Conservation (phyloP, 2,329 filamentous ascomycete genomes). For the Emmonsiellopsis sp. region DNA sequence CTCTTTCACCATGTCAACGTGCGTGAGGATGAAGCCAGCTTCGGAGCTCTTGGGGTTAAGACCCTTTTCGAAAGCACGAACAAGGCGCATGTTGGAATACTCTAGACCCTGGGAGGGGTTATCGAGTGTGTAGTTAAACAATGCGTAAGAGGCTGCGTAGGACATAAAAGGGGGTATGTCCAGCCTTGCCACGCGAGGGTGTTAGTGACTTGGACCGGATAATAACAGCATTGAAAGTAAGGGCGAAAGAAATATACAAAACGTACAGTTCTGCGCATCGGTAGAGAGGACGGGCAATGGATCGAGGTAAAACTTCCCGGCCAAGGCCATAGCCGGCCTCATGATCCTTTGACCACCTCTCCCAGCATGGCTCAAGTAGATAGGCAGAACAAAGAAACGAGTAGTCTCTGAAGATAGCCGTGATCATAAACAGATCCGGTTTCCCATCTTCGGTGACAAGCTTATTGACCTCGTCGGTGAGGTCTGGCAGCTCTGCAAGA, state of each 20-base stretch:
- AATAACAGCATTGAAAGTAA: conserved; percentile 10
- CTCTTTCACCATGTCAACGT: conserved; percentile 90
- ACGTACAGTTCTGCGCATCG: conserved; percentile 78
- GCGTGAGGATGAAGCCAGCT: conserved; percentile 90
- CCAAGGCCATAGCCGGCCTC: conserved; percentile 72
- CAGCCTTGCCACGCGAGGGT: conserved; percentile 30
- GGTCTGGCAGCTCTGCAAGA: conserved; percentile 63
- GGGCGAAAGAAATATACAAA: neutral
- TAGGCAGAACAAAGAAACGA: conserved; percentile 85
- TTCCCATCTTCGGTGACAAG: conserved; percentile 43
- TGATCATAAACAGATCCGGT: conserved; percentile 68
- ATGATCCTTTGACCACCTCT: conserved; percentile 49
- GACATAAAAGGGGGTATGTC: conserved; percentile 92
- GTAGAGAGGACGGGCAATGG: conserved; percentile 72
- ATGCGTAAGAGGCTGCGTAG: conserved; percentile 56
- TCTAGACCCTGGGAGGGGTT: conserved; percentile 45
- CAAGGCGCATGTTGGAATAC: conserved; percentile 63
- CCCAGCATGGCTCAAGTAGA: conserved; percentile 82
- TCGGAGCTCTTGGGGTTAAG: conserved; percentile 81
- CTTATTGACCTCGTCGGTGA: conserved; percentile 64
- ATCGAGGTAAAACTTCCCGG: conserved; percentile 60
- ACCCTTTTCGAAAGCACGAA: conserved; percentile 85
- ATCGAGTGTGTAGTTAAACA: conserved; percentile 57
- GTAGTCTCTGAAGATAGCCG: conserved; percentile 84
- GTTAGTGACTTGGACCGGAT: conserved; percentile 11